Evolutionary conservation across 192 early-diverging fungal species (phyloP).

Genomic region (Coemansia sp.): DNA sequence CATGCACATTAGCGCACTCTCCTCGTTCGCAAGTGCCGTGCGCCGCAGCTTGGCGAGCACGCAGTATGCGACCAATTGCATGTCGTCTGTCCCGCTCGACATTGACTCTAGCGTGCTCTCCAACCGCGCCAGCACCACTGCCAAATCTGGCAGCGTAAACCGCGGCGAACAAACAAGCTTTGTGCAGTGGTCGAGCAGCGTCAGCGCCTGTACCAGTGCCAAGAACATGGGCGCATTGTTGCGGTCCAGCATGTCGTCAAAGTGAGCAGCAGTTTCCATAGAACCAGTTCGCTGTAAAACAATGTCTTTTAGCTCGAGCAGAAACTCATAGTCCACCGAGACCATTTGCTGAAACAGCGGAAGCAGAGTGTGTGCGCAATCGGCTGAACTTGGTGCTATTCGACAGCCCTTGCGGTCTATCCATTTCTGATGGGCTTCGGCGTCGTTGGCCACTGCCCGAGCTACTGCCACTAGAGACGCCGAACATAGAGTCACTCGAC

Average conservation of each 20-base stretch:
- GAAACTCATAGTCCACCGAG: conserved; percentile 22
- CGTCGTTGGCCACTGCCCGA: conserved; percentile 7
- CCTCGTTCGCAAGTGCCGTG: background rate
- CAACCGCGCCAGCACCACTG: conserved; percentile 16
- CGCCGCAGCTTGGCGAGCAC: conserved; percentile 9
- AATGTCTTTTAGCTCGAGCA: conserved; percentile 13
- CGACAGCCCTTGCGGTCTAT: conserved; percentile 7
- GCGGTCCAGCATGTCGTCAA: conserved; percentile 17
- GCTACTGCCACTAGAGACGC: conserved; percentile 16
- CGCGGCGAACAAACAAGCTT: background rate
- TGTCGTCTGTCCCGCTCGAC: conserved; percentile 11
- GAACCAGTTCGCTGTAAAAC: background rate
- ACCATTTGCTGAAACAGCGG: conserved; percentile 24
- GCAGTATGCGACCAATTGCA: conserved; percentile 9
- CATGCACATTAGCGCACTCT: background rate
- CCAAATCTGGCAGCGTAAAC: conserved; percentile 17
- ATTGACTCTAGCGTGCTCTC: conserved; percentile 14
- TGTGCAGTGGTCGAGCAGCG: conserved; percentile 2
- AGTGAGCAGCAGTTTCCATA: background rate
- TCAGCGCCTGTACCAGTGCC: conserved; percentile 19
- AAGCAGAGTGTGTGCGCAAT: background rate
- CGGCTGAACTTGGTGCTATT: background rate
- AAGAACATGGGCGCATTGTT: conserved; percentile 23
- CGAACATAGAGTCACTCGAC: background rate
- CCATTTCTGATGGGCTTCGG: conserved; percentile 13